Evolutionary conservation across 345 rosid genomes (phyloP), one percentile per base, ranked within the genome.

Genomic region (Streptanthus diversifolius): DNA sequence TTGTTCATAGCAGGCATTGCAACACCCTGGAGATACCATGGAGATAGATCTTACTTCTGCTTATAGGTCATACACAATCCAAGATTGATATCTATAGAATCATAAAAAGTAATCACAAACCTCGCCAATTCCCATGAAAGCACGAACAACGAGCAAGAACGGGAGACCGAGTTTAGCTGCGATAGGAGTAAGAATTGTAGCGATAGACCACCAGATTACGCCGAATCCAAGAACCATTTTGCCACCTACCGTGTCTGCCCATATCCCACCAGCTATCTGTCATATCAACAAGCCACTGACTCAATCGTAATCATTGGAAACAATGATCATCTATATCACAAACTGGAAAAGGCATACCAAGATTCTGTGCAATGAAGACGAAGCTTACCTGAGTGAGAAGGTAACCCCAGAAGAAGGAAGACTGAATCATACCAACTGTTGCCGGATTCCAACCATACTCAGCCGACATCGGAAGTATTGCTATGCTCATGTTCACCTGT

Each of bases 1-100:
- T 91, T 93, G 67, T 90, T 93, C 98, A 93, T 93, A 48, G 98
- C 98, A 71, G 98, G 97, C 98, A 93, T 88, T 49, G 98, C 97
- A 83, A 93, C 97, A 80, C 98, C 97, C 98, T 93, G 79, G 6
- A 79, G 37, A 61, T 51, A 56, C 54, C 44, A 70, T 15, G 8
- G 12, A 21, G 1, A 35, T 0, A 2, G 30, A 72, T 5, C 1
- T 66, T 37, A 47, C 54, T 58, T 67, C 36, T 48, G 21, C 52
- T 45, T 29, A 63, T 53, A 18, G 8, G 2, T 10, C 33, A 17
- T 3, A 30, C 44, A 59, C 18, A 52, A 5, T 33, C 27, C 18
- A 0, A 70, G 44, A 56, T 0, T 43, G 4, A 68, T 61, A 18
- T 37, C 19, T 52, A 33, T 48, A 49, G 17, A 29, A 56, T 54